Percentiles rank a stretch among this genome's conserved stretches.
Evolutionary conservation across 2,329 filamentous ascomycete species (phyloP).

Genomic region (Aurifilum marmelostoma): DNA sequence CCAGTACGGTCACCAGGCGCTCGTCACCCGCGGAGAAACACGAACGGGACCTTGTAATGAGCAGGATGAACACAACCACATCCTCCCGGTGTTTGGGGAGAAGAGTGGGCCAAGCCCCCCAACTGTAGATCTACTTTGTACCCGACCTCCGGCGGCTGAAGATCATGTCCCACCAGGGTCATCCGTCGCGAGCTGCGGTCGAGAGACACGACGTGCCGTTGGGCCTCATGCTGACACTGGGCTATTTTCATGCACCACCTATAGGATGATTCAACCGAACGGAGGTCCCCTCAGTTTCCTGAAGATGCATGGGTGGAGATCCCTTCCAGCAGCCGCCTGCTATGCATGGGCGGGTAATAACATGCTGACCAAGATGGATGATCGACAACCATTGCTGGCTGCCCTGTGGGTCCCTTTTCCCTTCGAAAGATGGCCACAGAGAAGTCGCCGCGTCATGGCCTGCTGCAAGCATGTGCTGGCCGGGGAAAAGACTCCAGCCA

Average conservation of each 20-base stretch:
- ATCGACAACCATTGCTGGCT: neutral
- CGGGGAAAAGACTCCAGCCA: neutral
- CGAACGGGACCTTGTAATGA: neutral
- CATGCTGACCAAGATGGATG: neutral
- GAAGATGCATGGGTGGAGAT: too few relatives aligned
- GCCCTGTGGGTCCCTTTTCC: neutral
- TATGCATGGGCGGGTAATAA: neutral
- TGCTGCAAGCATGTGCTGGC: neutral
- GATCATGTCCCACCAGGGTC: neutral
- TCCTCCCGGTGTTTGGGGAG: neutral
- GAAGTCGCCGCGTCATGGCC: neutral
- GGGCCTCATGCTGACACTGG: neutral
- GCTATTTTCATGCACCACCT: too few relatives aligned
- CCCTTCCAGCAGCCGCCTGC: too few relatives aligned
- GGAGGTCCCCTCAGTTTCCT: too few relatives aligned
- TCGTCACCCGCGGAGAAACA: conserved; percentile 8
- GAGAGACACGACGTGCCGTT: neutral
- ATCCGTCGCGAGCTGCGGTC: neutral
- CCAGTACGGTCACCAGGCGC: conserved; percentile 17
- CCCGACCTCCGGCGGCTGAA: conserved; percentile 1
- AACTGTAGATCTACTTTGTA: neutral
- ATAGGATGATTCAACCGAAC: too few relatives aligned
- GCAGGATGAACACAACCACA: neutral
- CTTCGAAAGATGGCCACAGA: neutral
- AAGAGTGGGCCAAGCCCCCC: neutral